These are phyloP conservation scores for Boletus eberwhitei DNA, from an alignment of 768 basidiomycete genomes.

Conservation along the genomic window DNA sequence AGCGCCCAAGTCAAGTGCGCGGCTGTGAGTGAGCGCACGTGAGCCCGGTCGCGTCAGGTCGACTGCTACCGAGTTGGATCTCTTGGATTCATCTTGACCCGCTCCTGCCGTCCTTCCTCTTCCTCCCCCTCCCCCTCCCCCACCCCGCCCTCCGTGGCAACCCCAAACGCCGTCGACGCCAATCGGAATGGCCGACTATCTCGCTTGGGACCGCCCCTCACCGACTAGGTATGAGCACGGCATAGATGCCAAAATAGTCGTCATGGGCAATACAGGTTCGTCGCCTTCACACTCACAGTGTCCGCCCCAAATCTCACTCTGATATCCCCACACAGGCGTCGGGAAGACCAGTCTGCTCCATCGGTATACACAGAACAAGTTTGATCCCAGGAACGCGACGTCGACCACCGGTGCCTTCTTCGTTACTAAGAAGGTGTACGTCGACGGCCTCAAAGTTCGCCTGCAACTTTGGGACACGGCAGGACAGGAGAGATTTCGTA, in stretches of 20 bases:
- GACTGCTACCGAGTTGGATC: constrained; percentile 25
- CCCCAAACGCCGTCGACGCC: constrained; percentile 20
- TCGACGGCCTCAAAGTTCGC: constrained; percentile 83
- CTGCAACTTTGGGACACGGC: constrained; percentile 92
- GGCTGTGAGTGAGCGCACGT: constrained; percentile 22
- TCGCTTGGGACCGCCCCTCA: constrained; percentile 61
- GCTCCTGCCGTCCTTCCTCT: constrained; percentile 21
- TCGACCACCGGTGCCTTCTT: constrained; percentile 93
- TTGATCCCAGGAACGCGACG: constrained; percentile 83
- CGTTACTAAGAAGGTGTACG: constrained; percentile 86
- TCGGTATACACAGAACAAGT: constrained; percentile 88
- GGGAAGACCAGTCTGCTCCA: constrained; percentile 91
- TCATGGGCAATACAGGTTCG: constrained; percentile 80
- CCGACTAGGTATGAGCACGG: constrained; percentile 74
- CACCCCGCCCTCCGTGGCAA: constrained; percentile 48
- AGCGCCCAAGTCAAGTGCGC: not conserved
- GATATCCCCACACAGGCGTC: constrained; percentile 52
- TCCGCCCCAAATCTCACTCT: constrained; percentile 16
- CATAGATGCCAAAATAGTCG: constrained; percentile 92
- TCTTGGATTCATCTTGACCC: constrained; percentile 23
- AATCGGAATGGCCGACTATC: constrained; percentile 53
- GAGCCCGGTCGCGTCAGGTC: constrained; percentile 32
- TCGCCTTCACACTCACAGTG: constrained; percentile 11
- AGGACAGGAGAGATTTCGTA: constrained; percentile 89
- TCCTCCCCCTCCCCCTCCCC: constrained; percentile 37